Percentiles rank a stretch among this genome's conserved stretches.
Evolutionary conservation across 208 protist genomes (phyloP).

Genomic region (Acanthamoeba sp.): DNA sequence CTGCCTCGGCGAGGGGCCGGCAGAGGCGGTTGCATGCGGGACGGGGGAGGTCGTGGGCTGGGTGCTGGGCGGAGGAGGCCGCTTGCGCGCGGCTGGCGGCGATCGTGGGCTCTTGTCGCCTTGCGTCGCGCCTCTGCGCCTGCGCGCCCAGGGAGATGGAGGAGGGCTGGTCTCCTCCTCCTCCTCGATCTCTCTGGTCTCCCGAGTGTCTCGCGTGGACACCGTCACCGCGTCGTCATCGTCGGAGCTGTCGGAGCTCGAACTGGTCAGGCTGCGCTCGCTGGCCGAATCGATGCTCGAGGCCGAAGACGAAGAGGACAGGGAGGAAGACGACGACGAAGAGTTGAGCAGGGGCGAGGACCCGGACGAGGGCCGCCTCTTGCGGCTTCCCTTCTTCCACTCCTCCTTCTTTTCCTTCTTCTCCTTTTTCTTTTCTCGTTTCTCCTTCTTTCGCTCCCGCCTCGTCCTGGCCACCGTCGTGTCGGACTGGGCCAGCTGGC

Average conservation of each 20-base stretch:
- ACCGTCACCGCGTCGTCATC: background rate
- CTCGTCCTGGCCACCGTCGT: background rate
- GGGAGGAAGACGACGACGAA: background rate
- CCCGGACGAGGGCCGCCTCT: background rate
- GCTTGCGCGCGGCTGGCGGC: too few species aligned
- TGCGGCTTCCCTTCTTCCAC: background rate
- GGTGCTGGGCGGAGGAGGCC: too few species aligned
- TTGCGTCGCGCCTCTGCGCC: too few species aligned
- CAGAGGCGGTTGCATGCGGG: too few species aligned
- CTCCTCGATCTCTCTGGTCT: background rate
- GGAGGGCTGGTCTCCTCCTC: background rate
- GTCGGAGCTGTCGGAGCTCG: background rate
- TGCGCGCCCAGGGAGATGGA: background rate
- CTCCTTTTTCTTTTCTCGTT: background rate
- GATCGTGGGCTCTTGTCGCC: too few species aligned
- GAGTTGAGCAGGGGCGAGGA: background rate
- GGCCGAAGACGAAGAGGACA: background rate
- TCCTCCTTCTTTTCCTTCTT: conserved; percentile 3
- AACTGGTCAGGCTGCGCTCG: background rate
- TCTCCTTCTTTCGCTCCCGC: background rate
- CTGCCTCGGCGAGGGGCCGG: too few species aligned
- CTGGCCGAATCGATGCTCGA: background rate
- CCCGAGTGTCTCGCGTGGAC: background rate
- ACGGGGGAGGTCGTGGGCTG: too few species aligned
- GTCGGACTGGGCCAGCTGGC: background rate